Percentiles rank a stretch among this genome's conserved stretches.
These are phyloP conservation scores for Cyphellophora attinorum DNA, from an alignment of 2,329 filamentous ascomycete species.

Conservation along the genomic window DNA sequence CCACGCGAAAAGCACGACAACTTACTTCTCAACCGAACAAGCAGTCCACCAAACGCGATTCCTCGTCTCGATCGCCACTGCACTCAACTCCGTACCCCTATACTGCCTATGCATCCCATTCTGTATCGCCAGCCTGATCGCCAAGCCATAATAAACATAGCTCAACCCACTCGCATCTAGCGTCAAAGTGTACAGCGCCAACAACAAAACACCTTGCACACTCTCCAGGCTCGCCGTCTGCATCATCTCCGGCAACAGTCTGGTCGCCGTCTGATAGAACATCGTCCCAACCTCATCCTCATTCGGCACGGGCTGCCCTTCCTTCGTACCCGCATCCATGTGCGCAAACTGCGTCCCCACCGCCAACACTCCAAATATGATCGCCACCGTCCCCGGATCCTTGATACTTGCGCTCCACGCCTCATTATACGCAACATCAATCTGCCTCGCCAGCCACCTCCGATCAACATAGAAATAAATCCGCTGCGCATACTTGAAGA, in stretches of 20 bases:
- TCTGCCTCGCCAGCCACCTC: constrained; percentile 29
- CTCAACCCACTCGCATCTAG: constrained; percentile 47
- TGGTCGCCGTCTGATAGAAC: constrained; percentile 48
- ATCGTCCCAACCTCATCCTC: constrained; percentile 47
- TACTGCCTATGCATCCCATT: constrained; percentile 51
- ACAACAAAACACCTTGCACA: constrained; percentile 48
- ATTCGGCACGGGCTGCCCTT: constrained; percentile 20
- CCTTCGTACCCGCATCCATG: constrained; percentile 23
- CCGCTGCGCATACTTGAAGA: constrained; percentile 34
- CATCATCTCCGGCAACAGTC: constrained; percentile 47
- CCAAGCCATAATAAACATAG: constrained; percentile 48
- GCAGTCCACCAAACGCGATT: constrained; percentile 51
- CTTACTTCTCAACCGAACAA: constrained; percentile 47
- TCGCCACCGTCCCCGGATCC: constrained; percentile 31
- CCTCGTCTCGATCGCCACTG: constrained; percentile 41
- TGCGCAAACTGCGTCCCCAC: constrained; percentile 36
- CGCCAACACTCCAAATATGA: constrained; percentile 33
- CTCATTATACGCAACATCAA: constrained; percentile 28
- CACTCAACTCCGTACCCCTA: constrained; percentile 37
- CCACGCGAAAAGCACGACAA: constrained; percentile 1
- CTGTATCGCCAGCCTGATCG: constrained; percentile 48
- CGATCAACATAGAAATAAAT: constrained; percentile 36
- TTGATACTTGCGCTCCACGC: constrained; percentile 25
- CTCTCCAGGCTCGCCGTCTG: constrained; percentile 47
- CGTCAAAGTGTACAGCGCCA: constrained; percentile 47